These are phyloP conservation scores for Parmelia sp. DNA, from an alignment of 495 filamentous ascomycete species.

Conservation along the genomic window DNA sequence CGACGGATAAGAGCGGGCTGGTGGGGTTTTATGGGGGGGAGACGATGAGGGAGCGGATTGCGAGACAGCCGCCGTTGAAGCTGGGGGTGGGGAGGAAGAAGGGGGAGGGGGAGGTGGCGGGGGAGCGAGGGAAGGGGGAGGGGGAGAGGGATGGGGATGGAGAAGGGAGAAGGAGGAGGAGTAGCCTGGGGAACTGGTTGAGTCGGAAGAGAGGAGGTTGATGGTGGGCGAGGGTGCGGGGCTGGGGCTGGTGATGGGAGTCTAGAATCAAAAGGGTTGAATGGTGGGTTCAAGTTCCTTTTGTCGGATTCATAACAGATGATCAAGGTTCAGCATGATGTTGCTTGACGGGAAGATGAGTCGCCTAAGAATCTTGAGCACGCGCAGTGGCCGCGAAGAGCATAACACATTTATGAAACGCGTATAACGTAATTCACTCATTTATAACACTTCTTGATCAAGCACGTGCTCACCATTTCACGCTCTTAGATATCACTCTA, in stretches of 20 bases:
- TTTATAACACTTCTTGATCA: neutral
- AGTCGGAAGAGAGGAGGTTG: conserved; percentile 14
- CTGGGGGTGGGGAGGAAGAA: conserved; percentile 6
- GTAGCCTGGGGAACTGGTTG: conserved; percentile 9
- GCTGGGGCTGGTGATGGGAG: neutral
- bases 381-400: neutral
- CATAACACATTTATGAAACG: neutral
- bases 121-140: neutral
- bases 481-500: neutral
- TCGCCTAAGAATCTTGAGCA: neutral
- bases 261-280: neutral
- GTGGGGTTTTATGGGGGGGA: neutral
- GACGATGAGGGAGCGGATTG: neutral
- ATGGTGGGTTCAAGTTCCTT: neutral
- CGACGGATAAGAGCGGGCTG: conserved; percentile 6
- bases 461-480: neutral
- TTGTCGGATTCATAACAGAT: neutral
- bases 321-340: neutral
- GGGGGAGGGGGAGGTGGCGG: neutral
- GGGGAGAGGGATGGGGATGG: neutral
- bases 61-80: conserved; percentile 3
- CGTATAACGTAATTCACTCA: neutral
- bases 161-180: conserved; percentile 1
- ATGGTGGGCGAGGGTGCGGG: neutral
- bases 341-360: neutral